These are phyloP conservation scores for Hemisphaericaspora xylofermentans DNA, from an alignment of 1,139 yeast species.

Conservation along the genomic window DNA sequence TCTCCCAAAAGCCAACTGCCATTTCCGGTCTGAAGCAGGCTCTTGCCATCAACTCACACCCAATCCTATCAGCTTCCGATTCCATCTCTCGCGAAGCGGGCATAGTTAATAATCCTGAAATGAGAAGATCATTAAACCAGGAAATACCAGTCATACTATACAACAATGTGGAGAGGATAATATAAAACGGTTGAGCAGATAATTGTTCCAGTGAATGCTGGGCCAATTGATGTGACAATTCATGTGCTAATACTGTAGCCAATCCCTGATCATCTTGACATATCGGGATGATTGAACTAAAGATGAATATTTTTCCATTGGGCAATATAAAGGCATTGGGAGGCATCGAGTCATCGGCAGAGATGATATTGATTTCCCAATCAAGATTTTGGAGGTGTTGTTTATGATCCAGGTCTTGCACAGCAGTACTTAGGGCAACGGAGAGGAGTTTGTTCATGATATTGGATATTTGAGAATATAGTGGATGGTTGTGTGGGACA, in stretches of 20 bases:
- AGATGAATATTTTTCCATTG: slow-evolving; percentile 92
- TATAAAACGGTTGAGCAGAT: slow-evolving; percentile 61
- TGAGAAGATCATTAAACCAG: slow-evolving; percentile 52
- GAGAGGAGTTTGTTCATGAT: slow-evolving; percentile 67
- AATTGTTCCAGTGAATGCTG: slow-evolving; percentile 86
- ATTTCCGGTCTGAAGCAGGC: slow-evolving; percentile 82
- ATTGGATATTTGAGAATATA: slow-evolving; percentile 51
- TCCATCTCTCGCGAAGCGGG: slow-evolving; percentile 94
- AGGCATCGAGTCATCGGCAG: slow-evolving; percentile 54
- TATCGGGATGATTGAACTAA: slow-evolving; percentile 73
- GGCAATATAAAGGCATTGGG: slow-evolving; percentile 97
- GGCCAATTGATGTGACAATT: slow-evolving; percentile 89
- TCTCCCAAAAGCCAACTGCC: slow-evolving; percentile 75
- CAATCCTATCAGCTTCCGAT: slow-evolving; percentile 93
- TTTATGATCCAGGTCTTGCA: slow-evolving; percentile 28
- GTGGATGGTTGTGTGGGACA: slow-evolving; percentile 54
- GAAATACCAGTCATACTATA: slow-evolving; percentile 34
- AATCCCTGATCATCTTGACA: slow-evolving; percentile 84
- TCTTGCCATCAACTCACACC: slow-evolving; percentile 84
- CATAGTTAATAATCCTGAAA: slow-evolving; percentile 62
- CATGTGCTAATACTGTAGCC: slow-evolving; percentile 92
- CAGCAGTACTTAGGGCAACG: slow-evolving; percentile 40
- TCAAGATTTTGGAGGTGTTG: slow-evolving; percentile 43
- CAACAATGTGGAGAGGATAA: slow-evolving; percentile 49
- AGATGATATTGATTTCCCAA: slow-evolving; percentile 84